Base-by-base conservation (phyloP, 108 stramenopile genomes). In the Fragilaria radians region DNA sequence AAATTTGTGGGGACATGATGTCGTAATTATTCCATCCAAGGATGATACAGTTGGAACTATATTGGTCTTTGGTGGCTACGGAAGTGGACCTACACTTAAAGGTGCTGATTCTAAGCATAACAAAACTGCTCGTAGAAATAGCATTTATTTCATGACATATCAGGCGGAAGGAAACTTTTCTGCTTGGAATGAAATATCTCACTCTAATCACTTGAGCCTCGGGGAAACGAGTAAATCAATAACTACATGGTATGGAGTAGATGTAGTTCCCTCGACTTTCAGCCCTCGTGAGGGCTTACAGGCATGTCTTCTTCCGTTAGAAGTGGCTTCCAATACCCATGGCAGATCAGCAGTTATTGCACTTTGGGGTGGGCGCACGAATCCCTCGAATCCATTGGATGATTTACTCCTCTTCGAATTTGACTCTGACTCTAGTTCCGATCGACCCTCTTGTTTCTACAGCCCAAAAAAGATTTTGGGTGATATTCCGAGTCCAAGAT, bases 31-130 rank as follows among this genome's bases (percentile, higher is more conserved):
- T 46, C 69, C 59, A 23, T 42, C 36, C 36, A 42, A 42, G 14
- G 18, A 54, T 4, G 32, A 21, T 9, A 46, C 1, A 52, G 27
- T 49, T 24, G 26, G 34, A 5, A 65, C 68, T 55, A 33, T 67
- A 11, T 54, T 76, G 18, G 71, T 78, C 14, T 78, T 86, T 65
- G 91, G 91, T 17, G 91, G 91, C 21, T 87, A 89, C 59, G 91
- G 91, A 28, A 73, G 55, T 14, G 88, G 91, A 9, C 91, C 91
- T 28, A 27, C 26, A 32, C 9, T 56, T 2, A 32, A 34, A 23
- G 21, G 22, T 19, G 14, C 1, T 36, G 26, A 26, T 30, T 27
- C 21, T 11, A 28, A 19, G 1, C 11, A 0, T n/a, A 33, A 30
- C 9, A 48, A 31, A 22, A 50, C 29, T 29, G 32, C 49, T 24